Percentiles rank a stretch among this genome's conserved stretches.
Conservation (phyloP, 2,329 filamentous ascomycete genomes). For the Exophiala phaeomuriformis region DNA sequence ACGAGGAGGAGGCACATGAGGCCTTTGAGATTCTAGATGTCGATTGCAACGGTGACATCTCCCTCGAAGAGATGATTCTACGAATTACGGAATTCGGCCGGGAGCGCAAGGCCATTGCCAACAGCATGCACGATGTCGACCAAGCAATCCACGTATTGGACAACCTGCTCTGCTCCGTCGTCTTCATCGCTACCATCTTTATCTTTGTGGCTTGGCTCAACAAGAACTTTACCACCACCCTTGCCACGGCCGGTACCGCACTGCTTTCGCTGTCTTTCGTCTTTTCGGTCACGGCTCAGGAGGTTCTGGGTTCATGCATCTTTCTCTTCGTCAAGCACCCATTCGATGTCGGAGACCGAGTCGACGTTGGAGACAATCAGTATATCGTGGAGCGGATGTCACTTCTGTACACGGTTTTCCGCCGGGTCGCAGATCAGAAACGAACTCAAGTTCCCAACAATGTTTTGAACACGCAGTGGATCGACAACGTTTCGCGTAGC, state of each 20-base stretch:
- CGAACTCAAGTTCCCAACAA: slow-evolving; percentile 82
- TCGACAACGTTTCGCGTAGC: slow-evolving; percentile 87
- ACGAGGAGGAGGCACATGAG: slow-evolving; percentile 73
- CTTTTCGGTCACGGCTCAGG: slow-evolving; percentile 84
- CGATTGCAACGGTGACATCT: slow-evolving; percentile 89
- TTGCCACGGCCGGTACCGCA: slow-evolving; percentile 84
- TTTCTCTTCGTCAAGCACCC: slow-evolving; percentile 99
- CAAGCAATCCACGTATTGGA: slow-evolving; percentile 90
- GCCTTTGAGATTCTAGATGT: slow-evolving; percentile 73
- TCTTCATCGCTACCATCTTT: slow-evolving; percentile 72
- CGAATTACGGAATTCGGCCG: slow-evolving; percentile 77
- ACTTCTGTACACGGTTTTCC: slow-evolving; percentile 86
- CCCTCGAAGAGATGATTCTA: slow-evolving; percentile 87
- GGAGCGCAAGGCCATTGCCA: slow-evolving; percentile 78
- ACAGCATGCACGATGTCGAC: slow-evolving; percentile 95
- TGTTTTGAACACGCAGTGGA: slow-evolving; percentile 82
- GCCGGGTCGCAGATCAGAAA: slow-evolving; percentile 72
- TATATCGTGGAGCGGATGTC: slow-evolving; percentile 91
- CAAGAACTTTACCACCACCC: slow-evolving; percentile 71
- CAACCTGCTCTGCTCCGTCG: slow-evolving; percentile 71
- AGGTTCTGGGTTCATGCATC: slow-evolving; percentile 96
- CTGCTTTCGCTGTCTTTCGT: slow-evolving; percentile 94
- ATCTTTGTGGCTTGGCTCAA: slow-evolving; percentile 89
- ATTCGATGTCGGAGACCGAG: slow-evolving; percentile 89
- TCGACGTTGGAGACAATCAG: slow-evolving; percentile 64